Conservation (phyloP, 1,139 yeast genomes). For the Saccharomycopsis hybrid region DNA sequence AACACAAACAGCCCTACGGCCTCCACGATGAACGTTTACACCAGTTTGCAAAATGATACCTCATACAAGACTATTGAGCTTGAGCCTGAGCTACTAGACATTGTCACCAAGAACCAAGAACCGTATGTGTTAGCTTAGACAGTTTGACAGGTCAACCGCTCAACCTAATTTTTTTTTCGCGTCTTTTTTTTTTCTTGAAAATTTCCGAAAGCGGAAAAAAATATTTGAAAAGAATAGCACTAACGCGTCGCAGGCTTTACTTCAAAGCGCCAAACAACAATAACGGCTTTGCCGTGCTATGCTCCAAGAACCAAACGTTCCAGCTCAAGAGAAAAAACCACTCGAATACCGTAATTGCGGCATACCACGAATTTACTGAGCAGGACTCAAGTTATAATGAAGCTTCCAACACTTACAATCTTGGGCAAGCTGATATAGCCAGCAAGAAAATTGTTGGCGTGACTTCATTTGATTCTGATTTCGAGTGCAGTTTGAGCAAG, state of each 20-base stretch:
- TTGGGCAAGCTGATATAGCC: too few species aligned
- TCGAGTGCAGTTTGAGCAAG: slow-evolving; percentile 39
- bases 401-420: background rate
- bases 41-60: slow-evolving; percentile 6
- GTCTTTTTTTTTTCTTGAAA: background rate
- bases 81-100: slow-evolving; percentile 29
- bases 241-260: slow-evolving; percentile 15
- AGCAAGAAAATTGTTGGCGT: slow-evolving; percentile 33
- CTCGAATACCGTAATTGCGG: slow-evolving; percentile 67
- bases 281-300: slow-evolving; percentile 37
- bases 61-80: slow-evolving; percentile 18
- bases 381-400: background rate
- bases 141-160: background rate
- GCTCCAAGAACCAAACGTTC: slow-evolving; percentile 56
- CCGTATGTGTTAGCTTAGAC: slow-evolving; percentile 27
- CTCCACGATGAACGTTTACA: slow-evolving; percentile 13
- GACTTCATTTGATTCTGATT: slow-evolving; percentile 40
- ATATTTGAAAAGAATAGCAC: background rate
- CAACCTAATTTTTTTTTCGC: slow-evolving; percentile 13
- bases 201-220: background rate
- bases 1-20: background rate
- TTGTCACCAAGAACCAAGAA: slow-evolving; percentile 33
- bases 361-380: slow-evolving; percentile 30
- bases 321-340: slow-evolving; percentile 74
- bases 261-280: slow-evolving; percentile 12